Evolutionary conservation across 1,139 yeast genomes (phyloP).

Genomic region (Saccharomyces hybrid): DNA sequence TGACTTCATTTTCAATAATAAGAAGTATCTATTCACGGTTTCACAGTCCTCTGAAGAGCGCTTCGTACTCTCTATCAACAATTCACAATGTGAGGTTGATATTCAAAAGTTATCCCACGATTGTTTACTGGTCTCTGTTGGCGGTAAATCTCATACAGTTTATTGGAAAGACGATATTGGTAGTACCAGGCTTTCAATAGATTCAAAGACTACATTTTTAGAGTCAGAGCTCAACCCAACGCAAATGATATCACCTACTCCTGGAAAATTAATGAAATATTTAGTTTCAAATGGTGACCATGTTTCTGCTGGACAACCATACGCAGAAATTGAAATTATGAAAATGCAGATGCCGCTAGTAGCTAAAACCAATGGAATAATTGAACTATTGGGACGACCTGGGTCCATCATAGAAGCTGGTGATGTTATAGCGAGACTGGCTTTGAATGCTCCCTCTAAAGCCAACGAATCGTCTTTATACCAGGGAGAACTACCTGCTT

Average conservation of each 20-base stretch:
- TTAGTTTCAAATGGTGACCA: constrained; percentile 95
- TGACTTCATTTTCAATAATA: constrained; percentile 92
- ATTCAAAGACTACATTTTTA: constrained; percentile 85
- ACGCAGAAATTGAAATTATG: constrained; percentile 98
- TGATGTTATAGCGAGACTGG: constrained; percentile 87
- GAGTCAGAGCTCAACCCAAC: constrained; percentile 97
- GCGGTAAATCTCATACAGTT: constrained; percentile 88
- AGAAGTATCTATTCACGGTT: constrained; percentile 87
- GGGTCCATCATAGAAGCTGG: constrained; percentile 95
- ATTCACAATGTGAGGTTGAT: constrained; percentile 82
- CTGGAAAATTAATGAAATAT: constrained; percentile 92
- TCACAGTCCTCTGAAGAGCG: constrained; percentile 82
- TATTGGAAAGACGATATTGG: constrained; percentile 98
- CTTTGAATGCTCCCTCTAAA: constrained; percentile 93
- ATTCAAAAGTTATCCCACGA: constrained; percentile 88
- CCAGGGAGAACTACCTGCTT: constrained; percentile 86
- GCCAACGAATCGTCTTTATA: constrained; percentile 94
- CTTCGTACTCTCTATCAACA: constrained; percentile 86
- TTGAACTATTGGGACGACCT: constrained; percentile 94
- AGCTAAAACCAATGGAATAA: constrained; percentile 87
- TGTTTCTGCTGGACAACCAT: constrained; percentile 83
- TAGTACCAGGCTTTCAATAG: constrained; percentile 90
- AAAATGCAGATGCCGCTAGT: constrained; percentile 93
- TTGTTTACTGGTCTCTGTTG: constrained; percentile 78
- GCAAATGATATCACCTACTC: constrained; percentile 95